phyloP scores from a whole-genome alignment of 1,284 basidiomycete genomes.

The Ganoderma lingzhi region DNA sequence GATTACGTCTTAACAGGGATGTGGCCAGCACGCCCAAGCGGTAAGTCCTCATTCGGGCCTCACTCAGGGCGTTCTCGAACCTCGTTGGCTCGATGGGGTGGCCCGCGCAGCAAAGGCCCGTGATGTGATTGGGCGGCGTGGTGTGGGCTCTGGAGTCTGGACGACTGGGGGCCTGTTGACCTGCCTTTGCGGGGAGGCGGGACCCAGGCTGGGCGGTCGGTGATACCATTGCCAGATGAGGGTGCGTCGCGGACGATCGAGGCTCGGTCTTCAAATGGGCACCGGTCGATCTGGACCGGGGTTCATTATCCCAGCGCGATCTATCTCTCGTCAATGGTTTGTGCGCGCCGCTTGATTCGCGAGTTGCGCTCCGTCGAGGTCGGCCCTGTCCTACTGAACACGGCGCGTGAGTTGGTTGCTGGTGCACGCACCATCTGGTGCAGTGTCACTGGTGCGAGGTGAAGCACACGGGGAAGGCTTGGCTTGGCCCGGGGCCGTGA shows the following conservation, averaged over 20 bases:
- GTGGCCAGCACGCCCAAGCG: slow-evolving; percentile 68
- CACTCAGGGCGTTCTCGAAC: slow-evolving; percentile 18
- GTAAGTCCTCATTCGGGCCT: slow-evolving; percentile 50
- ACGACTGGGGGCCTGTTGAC: neutral
- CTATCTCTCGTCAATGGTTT: neutral
- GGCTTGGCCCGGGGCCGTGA: neutral
- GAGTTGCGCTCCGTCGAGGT: neutral
- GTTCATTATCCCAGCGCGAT: slow-evolving; percentile 2
- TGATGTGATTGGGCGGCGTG: neutral
- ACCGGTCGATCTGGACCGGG: slow-evolving; percentile 4
- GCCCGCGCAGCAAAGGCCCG: neutral
- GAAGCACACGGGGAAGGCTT: neutral
- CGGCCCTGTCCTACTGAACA: neutral
- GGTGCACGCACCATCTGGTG: neutral
- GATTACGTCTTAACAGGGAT: slow-evolving; percentile 54
- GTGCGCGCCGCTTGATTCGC: neutral
- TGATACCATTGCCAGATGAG: neutral
- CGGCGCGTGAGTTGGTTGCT: neutral
- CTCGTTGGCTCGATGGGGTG: slow-evolving; percentile 7
- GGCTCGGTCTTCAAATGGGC: slow-evolving; percentile 7
- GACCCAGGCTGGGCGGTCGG: slow-evolving; percentile 10
- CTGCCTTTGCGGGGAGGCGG: neutral
- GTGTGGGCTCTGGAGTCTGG: neutral
- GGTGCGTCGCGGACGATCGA: neutral
- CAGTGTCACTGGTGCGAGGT: neutral